These are phyloP conservation scores for Chlamydomonas incerta DNA, from an alignment of 139 green algal genomes.

Conservation along the genomic window DNA sequence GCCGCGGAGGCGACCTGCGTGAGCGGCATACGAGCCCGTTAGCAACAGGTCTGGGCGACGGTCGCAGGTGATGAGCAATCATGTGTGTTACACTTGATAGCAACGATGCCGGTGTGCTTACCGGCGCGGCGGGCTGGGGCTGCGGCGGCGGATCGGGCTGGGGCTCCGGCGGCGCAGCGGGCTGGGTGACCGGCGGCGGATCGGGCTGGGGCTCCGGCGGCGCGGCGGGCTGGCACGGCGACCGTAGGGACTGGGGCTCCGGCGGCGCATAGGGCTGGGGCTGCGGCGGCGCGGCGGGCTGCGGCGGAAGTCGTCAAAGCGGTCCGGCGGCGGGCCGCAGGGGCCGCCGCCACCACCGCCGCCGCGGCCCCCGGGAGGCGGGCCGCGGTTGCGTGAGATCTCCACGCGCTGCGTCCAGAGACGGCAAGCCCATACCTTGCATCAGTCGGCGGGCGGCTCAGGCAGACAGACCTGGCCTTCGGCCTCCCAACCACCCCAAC, in stretches of 20 bases:
- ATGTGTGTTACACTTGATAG: no score
- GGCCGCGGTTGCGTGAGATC: slow-evolving; percentile 43
- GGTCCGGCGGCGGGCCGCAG: neutral
- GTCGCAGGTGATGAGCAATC: no score
- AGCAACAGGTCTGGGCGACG: neutral
- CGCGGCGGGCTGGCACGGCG: slow-evolving; percentile 34
- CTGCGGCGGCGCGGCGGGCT: slow-evolving; percentile 30
- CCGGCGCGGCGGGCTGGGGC: slow-evolving; percentile 34
- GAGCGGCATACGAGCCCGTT: neutral
- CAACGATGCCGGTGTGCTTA: neutral
- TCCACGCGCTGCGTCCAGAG: slow-evolving; percentile 22
- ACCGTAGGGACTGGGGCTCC: neutral
- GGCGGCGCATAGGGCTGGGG: slow-evolving; percentile 10
- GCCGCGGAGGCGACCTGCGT: neutral
- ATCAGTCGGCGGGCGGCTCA: no score
- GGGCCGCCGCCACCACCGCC: neutral
- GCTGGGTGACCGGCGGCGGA: slow-evolving; percentile 1
- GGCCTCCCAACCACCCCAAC: no score
- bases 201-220: neutral
- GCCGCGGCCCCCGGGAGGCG: neutral
- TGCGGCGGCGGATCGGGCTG: slow-evolving; percentile 16
- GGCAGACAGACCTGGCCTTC: no score
- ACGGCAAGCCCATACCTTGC: neutral
- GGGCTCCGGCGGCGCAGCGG: slow-evolving; percentile 9
- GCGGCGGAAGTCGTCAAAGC: slow-evolving; percentile 18